Base-by-base conservation (phyloP, 306 rosid genomes). In the Ceratonia siliqua region DNA sequence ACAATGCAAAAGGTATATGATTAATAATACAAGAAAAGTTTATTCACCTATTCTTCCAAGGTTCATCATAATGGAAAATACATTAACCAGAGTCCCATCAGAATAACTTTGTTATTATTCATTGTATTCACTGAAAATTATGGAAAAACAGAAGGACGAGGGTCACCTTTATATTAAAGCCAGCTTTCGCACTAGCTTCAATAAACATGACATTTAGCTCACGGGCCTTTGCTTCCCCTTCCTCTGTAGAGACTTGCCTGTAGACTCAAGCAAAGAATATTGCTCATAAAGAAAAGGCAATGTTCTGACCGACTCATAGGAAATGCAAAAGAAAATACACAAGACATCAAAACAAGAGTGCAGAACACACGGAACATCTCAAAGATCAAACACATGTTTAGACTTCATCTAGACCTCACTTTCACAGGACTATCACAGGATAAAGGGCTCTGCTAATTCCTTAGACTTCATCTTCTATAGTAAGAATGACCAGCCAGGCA, bases 181-280 rank as follows among this genome's bases (percentile, higher is more conserved):
- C 94, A 70, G 96, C 96, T 80, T 92, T 92, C 77, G 98, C 98
- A 85, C 91, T 92, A 62, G 94, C 92, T 84, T 92, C 98, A 38
- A 92, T 92, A 48, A 87, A 90, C 96, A 92, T 88, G 57, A 90
- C 96, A 42, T 90, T 88, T 39, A 92, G 84, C 58, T 88, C 96
- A 30, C 85, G 89, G 69, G 92, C 82, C 80, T 88, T 92, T 11
- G 86, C 94, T 85, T 92, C 98, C 56, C 86, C 98, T 81, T 92
- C 98, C 87, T 90, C 98, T 33, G 91, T 81, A 21, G 96, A 92
- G 73, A 92, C 98, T 88, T 92, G 94, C 86, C 96, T 90, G 87
- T 36, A 50, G 45, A 56, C 36, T 21, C 50, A 64, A 35, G 73
- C 53, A 61, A 69, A 73, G 39, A 68, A 76, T 57, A 67, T 76